Percentiles rank a stretch among this genome's conserved stretches.
Evolutionary conservation across 2,329 filamentous ascomycete species (phyloP).

Genomic region (Aspergillus udagawae): DNA sequence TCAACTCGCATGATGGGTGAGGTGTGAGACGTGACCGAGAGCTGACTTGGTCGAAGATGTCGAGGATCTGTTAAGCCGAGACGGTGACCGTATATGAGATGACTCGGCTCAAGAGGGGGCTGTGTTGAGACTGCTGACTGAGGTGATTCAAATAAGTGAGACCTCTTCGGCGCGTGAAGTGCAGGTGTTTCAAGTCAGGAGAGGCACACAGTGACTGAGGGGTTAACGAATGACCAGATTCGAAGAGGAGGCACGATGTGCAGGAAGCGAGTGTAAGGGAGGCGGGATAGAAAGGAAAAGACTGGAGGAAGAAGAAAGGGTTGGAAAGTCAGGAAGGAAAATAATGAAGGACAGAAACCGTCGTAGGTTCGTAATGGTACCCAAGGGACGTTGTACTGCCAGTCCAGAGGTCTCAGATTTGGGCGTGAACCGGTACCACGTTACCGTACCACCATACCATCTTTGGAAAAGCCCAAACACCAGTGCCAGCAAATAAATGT

Average conservation of each 20-base stretch:
- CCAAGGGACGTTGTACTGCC: neutral
- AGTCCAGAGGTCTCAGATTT: neutral
- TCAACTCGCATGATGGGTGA: constrained; percentile 28
- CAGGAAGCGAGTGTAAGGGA: constrained; percentile 6
- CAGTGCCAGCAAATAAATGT: neutral
- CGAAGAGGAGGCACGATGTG: constrained; percentile 6
- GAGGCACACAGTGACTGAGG: constrained; percentile 2
- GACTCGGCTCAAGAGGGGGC: neutral
- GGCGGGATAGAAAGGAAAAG: neutral
- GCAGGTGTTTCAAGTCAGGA: neutral
- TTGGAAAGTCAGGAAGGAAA: neutral
- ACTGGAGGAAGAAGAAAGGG: neutral
- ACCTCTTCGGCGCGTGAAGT: neutral
- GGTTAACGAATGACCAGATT: constrained; percentile 18
- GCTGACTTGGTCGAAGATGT: neutral
- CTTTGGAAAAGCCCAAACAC: neutral
- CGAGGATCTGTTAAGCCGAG: neutral
- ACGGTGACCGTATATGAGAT: neutral
- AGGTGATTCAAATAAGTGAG: neutral
- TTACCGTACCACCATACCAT: neutral
- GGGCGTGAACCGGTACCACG: neutral
- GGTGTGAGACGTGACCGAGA: neutral
- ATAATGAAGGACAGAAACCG: neutral
- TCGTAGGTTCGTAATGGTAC: neutral
- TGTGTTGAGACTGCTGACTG: neutral